Evolutionary conservation across 805 yeast genomes (phyloP).

Genomic region (Metschnikowia similis): DNA sequence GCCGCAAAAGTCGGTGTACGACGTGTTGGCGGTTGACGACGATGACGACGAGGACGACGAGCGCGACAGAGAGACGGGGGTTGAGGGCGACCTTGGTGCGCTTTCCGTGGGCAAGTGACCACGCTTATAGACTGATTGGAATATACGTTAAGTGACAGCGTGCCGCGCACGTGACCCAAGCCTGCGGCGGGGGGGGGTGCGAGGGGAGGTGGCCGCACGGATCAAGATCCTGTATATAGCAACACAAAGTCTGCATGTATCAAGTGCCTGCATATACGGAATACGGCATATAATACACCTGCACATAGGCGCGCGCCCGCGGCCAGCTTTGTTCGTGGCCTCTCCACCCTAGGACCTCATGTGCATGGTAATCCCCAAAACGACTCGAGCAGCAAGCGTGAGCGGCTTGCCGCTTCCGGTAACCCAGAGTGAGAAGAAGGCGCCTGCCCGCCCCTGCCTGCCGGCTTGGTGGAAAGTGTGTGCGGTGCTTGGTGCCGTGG

Average conservation of each 20-base stretch:
- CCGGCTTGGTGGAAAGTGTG: background rate
- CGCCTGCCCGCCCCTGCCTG: background rate
- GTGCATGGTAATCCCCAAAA: conserved; percentile 3
- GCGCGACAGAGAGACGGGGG: conserved; percentile 13
- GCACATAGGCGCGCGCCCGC: background rate
- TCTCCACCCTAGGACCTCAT: background rate
- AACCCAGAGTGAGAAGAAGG: conserved; percentile 1
- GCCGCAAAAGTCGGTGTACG: conserved; percentile 18
- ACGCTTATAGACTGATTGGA: background rate
- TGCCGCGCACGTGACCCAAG: background rate
- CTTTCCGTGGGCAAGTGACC: conserved; percentile 10
- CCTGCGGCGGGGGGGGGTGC: too few relatives aligned
- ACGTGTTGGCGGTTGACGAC: conserved; percentile 18
- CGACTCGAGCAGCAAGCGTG: too few relatives aligned
- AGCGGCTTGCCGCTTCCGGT: conserved; percentile 5
- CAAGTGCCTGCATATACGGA: too few relatives aligned
- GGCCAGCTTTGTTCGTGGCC: too few relatives aligned
- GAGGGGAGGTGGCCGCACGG: too few relatives aligned
- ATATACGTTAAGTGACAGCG: background rate
- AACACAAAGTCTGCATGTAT: too few relatives aligned
- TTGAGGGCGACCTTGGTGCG: conserved; percentile 12
- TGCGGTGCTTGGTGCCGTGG: background rate
- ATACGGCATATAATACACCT: too few relatives aligned
- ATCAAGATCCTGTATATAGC: too few relatives aligned
- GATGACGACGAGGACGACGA: conserved; percentile 16